These are phyloP conservation scores for Chaetomium cochliodes DNA, from an alignment of 495 filamentous ascomycete species.

Conservation along the genomic window DNA sequence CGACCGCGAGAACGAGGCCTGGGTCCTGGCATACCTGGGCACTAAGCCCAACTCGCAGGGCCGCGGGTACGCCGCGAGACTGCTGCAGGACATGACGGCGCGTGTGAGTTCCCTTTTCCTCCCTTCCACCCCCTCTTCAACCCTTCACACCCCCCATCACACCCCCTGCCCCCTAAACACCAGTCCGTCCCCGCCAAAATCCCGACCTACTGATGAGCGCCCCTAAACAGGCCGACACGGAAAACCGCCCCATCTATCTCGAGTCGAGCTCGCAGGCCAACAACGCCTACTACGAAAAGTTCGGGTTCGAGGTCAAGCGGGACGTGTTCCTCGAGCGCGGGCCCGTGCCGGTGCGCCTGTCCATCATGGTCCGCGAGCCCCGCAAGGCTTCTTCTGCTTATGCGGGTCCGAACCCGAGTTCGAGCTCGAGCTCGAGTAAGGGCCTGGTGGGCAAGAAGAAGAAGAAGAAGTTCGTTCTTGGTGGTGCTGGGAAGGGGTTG, in stretches of 20 bases:
- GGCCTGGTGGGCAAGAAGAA: conserved; percentile 18
- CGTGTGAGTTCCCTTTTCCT: conserved; percentile 47
- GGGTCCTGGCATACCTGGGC: conserved; percentile 78
- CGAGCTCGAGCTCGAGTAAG: too few species aligned
- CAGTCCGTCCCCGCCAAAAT: too few species aligned
- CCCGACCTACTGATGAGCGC: conserved; percentile 6
- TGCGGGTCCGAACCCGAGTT: conserved; percentile 10
- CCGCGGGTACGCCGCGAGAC: conserved; percentile 65
- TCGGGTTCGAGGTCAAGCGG: conserved; percentile 62
- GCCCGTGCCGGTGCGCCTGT: conserved; percentile 60
- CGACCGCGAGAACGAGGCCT: conserved; percentile 60
- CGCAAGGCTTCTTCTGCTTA: conserved; percentile 27
- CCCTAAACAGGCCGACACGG: conserved; percentile 57
- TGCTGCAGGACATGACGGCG: conserved; percentile 64
- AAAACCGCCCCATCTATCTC: conserved; percentile 65
- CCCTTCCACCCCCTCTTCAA: conserved; percentile 11
- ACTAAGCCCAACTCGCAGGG: conserved; percentile 63
- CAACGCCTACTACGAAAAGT: conserved; percentile 64
- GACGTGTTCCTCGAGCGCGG: conserved; percentile 60
- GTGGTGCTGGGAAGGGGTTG: not conserved
- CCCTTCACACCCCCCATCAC: too few species aligned
- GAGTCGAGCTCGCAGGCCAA: conserved; percentile 70
- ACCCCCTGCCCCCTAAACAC: too few species aligned
- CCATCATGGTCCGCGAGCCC: conserved; percentile 76
- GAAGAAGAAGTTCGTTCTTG: conserved; percentile 27